Evolutionary conservation across 2,329 filamentous ascomycete species (phyloP).

Genomic region (Grosmannia huntii): DNA sequence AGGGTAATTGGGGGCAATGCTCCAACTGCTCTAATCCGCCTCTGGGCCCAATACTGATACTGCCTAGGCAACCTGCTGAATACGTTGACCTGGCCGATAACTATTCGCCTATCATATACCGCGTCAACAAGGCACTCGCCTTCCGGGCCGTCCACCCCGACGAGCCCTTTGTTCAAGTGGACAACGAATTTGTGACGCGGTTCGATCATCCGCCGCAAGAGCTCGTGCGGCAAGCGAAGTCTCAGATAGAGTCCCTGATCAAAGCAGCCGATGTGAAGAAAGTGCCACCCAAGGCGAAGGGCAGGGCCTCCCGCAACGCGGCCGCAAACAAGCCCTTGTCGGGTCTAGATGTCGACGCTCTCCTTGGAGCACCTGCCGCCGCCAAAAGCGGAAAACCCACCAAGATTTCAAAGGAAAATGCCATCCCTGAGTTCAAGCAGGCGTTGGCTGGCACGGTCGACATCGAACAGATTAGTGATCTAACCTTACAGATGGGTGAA

Average conservation of each 20-base stretch:
- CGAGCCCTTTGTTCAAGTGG: conserved; percentile 46
- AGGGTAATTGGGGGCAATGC: conserved; percentile 36
- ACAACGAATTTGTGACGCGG: conserved; percentile 49
- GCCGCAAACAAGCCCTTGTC: conserved; percentile 63
- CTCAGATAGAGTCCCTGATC: conserved; percentile 51
- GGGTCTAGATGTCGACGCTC: conserved; percentile 71
- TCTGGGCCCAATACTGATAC: background rate
- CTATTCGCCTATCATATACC: conserved; percentile 77
- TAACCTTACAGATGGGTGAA: conserved; percentile 58
- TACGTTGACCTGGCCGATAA: conserved; percentile 70
- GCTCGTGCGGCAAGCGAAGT: conserved; percentile 43
- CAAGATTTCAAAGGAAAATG: conserved; percentile 50
- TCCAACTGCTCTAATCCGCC: background rate
- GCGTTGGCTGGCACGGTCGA: conserved; percentile 49
- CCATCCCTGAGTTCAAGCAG: conserved; percentile 84
- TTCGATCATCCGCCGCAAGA: conserved; percentile 62
- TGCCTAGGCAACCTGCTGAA: conserved; percentile 37
- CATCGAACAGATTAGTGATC: conserved; percentile 49
- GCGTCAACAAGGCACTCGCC: conserved; percentile 74
- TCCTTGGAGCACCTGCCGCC: conserved; percentile 37
- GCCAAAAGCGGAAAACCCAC: conserved; percentile 16
- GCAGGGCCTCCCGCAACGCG: conserved; percentile 54
- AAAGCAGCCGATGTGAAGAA: conserved; percentile 70
- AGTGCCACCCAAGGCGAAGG: conserved; percentile 69
- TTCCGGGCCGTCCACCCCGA: conserved; percentile 66